phyloP scores from a whole-genome alignment of 2,329 filamentous ascomycete genomes.

The Microdochium bolleyi region DNA sequence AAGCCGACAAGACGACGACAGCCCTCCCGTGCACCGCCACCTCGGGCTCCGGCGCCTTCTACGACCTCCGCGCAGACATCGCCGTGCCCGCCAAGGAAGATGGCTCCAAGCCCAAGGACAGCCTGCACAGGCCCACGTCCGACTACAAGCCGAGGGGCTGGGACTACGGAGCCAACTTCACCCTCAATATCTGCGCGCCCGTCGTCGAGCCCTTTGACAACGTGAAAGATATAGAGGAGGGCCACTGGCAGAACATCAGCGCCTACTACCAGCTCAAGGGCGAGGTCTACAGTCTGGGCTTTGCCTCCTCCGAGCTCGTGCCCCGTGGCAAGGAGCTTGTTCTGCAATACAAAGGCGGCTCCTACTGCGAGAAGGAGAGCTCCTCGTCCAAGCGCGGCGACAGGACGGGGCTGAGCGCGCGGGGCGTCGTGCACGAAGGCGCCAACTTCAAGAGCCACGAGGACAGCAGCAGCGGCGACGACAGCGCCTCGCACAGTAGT shows the following conservation, averaged over 20 bases:
- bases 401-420: conserved; percentile 14
- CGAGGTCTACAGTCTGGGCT: conserved; percentile 70
- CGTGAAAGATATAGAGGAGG: conserved; percentile 56
- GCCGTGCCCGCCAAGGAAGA: conserved; percentile 33
- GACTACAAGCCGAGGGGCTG: conserved; percentile 62
- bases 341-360: conserved; percentile 69
- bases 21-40: conserved; percentile 46
- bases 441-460: conserved; percentile 20
- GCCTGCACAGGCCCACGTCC: conserved; percentile 29
- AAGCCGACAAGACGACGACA: conserved; percentile 30
- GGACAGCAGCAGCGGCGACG: conserved; percentile 21
- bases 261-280: conserved; percentile 64
- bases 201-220: conserved; percentile 60
- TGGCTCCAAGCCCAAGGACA: conserved; percentile 29
- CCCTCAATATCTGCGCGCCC: conserved; percentile 71
- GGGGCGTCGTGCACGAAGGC: conserved; percentile 24
- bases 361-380: conserved; percentile 55
- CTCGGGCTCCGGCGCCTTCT: conserved; percentile 48
- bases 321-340: conserved; percentile 67
- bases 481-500: conserved; percentile 14
- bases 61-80: conserved; percentile 48
- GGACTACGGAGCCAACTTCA: conserved; percentile 77
- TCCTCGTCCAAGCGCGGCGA: conserved; percentile 19
- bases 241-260: conserved; percentile 64
- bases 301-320: conserved; percentile 42